Evolutionary conservation across 805 yeast species (phyloP).

Genomic region (Torulaspora maleeae): DNA sequence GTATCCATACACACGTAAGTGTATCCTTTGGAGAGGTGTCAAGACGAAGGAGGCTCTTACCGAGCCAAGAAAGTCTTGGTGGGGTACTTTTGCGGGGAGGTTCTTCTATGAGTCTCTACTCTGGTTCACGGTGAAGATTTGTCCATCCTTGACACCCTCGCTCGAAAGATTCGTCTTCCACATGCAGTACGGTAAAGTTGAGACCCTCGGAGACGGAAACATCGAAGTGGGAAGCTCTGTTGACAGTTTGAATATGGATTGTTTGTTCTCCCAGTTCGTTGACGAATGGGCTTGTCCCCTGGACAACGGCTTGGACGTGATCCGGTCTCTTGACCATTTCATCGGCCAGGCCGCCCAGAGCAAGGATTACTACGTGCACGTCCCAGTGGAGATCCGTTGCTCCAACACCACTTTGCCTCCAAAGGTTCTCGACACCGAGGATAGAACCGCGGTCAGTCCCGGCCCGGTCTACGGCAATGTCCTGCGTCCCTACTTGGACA

Average conservation of each 20-base stretch:
- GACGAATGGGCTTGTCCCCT: slow-evolving; percentile 97
- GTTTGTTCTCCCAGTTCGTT: slow-evolving; percentile 88
- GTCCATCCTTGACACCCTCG: slow-evolving; percentile 74
- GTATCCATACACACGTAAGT: slow-evolving; percentile 87
- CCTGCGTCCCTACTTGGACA: slow-evolving; percentile 75
- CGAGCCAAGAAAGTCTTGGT: slow-evolving; percentile 71
- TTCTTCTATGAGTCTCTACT: slow-evolving; percentile 72
- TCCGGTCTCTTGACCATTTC: slow-evolving; percentile 57
- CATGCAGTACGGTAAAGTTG: slow-evolving; percentile 76
- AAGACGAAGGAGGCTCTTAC: slow-evolving; percentile 64
- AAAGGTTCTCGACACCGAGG: slow-evolving; percentile 44
- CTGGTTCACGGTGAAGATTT: slow-evolving; percentile 70
- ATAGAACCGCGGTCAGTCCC: slow-evolving; percentile 48
- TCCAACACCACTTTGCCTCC: slow-evolving; percentile 66
- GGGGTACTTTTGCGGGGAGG: slow-evolving; percentile 77
- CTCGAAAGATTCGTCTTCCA: slow-evolving; percentile 81
- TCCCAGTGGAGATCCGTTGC: slow-evolving; percentile 92
- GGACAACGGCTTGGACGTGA: slow-evolving; percentile 65
- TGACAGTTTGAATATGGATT: slow-evolving; percentile 91
- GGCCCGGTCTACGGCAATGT: slow-evolving; percentile 87
- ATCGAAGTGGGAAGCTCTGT: slow-evolving; percentile 74
- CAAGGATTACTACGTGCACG: slow-evolving; percentile 78
- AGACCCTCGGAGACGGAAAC: slow-evolving; percentile 55
- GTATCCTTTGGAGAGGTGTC: slow-evolving; percentile 86
- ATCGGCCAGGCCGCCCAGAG: slow-evolving; percentile 54